These are phyloP conservation scores for Logfia minima DNA, from an alignment of 129 eudicot species.

Conservation along the genomic window DNA sequence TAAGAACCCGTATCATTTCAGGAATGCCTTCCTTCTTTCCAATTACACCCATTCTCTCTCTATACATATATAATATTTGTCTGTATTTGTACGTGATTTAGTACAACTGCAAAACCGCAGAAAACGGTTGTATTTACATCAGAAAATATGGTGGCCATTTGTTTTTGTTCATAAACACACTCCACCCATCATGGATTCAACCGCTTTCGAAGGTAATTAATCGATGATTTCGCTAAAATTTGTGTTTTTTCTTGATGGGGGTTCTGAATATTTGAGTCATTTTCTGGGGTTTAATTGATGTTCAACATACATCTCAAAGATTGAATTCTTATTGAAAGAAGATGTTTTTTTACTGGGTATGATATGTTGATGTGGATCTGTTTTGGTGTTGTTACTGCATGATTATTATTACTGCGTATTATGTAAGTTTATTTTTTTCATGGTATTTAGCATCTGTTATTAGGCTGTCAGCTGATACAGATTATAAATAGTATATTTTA, in stretches of 20 bases:
- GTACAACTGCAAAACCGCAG: conserved; percentile 39
- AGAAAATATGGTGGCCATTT: conserved; percentile 14
- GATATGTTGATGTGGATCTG: conserved; percentile 22
- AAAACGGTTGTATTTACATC: conserved; percentile 29
- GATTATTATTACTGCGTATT: conserved; percentile 13
- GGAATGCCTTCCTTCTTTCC: conserved; percentile 28
- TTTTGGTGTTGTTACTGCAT: conserved; percentile 17
- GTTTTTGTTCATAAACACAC: conserved; percentile 23
- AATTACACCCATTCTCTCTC: conserved; percentile 1
- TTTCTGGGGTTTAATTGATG: conserved; percentile 19
- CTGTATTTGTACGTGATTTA: conserved; percentile 35
- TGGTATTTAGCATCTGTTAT: background rate
- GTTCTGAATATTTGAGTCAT: conserved; percentile 4
- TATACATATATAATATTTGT: conserved; percentile 21
- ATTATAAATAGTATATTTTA: background rate
- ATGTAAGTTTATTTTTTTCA: background rate
- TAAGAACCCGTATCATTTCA: conserved; percentile 36
- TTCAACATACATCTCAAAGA: conserved; percentile 6
- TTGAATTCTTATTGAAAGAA: conserved; percentile 1
- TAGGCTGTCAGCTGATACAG: background rate
- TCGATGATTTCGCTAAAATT: background rate
- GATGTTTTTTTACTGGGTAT: conserved; percentile 5
- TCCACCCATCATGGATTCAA: background rate
- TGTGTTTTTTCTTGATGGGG: conserved; percentile 14
- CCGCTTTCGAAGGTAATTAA: conserved; percentile 50